Evolutionary conservation across 306 rosid species (phyloP).

Genomic region (Gleditsia sinensis): DNA sequence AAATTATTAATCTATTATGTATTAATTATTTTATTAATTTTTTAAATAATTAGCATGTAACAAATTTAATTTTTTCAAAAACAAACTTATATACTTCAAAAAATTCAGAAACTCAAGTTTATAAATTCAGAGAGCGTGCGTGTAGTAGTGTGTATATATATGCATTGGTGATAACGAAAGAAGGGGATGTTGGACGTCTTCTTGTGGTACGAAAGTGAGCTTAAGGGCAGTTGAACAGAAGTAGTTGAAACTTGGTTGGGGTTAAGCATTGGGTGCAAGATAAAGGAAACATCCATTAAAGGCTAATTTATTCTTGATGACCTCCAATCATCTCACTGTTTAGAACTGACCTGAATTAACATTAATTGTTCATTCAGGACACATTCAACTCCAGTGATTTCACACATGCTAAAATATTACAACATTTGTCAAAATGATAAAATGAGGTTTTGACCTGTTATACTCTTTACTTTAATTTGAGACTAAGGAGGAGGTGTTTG

Average conservation of each 20-base stretch:
- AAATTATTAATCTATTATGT: no score
- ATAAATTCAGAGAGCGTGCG: no score
- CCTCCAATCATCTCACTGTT: conserved; percentile 1
- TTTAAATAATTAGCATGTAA: no score
- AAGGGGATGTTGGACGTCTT: conserved; percentile 22
- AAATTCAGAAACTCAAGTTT: no score
- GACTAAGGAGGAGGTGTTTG: no score
- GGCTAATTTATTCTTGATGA: no score
- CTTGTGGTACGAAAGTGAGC: conserved; percentile 10
- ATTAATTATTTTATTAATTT: no score
- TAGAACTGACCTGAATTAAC: conserved; percentile 2
- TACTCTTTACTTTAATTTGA: no score
- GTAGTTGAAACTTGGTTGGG: conserved; percentile 56
- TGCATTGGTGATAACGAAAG: conserved; percentile 51
- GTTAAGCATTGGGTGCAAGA: conserved; percentile 42
- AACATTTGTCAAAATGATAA: conserved; percentile 42
- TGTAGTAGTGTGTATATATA: no score
- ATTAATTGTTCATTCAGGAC: background rate
- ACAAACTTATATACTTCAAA: no score
- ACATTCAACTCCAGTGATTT: background rate
- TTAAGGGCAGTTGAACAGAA: conserved; percentile 50
- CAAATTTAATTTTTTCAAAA: no score
- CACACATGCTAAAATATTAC: conserved; percentile 12
- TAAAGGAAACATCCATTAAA: background rate
- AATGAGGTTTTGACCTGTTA: conserved; percentile 16